Evolutionary conservation across 805 yeast species (phyloP), one percentile per base, ranked within the genome.

Genomic region (Priceomyces fermenticarens): DNA sequence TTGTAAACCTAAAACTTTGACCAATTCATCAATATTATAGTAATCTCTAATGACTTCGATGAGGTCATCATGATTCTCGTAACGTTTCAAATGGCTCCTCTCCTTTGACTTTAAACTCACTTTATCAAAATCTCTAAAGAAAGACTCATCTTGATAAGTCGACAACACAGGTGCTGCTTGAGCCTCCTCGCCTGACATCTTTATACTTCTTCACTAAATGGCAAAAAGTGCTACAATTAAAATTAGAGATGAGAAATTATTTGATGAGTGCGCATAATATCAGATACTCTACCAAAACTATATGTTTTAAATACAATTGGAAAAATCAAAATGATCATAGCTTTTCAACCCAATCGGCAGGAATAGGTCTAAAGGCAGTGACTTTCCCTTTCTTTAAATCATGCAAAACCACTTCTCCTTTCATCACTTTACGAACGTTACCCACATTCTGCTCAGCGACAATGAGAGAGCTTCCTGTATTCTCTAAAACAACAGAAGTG

Each of bases 131-230:
- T 28, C 25, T 12, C 61, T 48, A 42, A 81, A 83, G 2, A 73
- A 64, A 0, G 63, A 62, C 27, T 81, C 88, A 44, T 81, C 85
- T 47, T 88, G 88, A 26, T 77, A 73, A 0, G 95, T 81, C 0
- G 96, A 85, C 3, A 89, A 65, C 1, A 80, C 80, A 0, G 95
- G 93, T 0, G 95, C 87, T 9, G 50, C 60, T 10, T 20, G 25
- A 20, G 41, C 45, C 9, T 38, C 44, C 16, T 43, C 53, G 32
- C 36, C 36, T 14, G 53, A 43, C 52, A 46, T 51, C 28, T 23
- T n/a, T n/a, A n/a, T n/a, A n/a, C n/a, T n/a, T n/a, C 38, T 30
- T 13, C 29, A 14, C 8, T 11, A 17, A 13, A 12, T n/a, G 32
- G 32, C 16, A 11, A 16, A 14, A 34, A 25, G 13, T 35, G 16